Base-by-base conservation (phyloP, 306 rosid species). In the Quercus alba region DNA sequence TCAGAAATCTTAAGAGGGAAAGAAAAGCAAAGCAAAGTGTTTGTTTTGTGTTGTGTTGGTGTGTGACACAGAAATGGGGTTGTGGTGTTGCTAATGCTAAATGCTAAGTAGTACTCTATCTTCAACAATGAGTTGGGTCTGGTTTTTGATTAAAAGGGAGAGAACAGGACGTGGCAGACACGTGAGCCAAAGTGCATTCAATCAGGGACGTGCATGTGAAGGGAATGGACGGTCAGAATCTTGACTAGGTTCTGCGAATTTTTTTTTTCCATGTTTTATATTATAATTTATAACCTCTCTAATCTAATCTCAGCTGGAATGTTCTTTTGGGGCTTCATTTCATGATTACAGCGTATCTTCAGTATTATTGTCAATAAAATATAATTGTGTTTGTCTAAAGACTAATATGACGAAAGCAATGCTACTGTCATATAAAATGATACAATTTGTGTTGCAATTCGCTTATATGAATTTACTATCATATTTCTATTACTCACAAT, bases 191-290 rank as follows among this genome's bases (percentile, higher is more conserved):
- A 23, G 82, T 35, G 86, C 79, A 62, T 18, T 82, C 89, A 84
- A 86, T 91, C 80, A 78, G 86, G 81, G 75, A 83, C 80, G 80
- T 81, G 91, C 92, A 90, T 86, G 91, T 89, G 94, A 81, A 52
- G 52, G 25, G 75, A 81, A 73, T 20, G 68, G 80, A 70, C 73
- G 81, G 81, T 72, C 54, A 79, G 77, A 73, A 73, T 68, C 68
- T 77, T 76, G 81, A 81, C 80, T 74, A 63, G 87, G 86, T 85
- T 81, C 87, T 81, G 20, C 11, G 84, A 41, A 80, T 77, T 73
- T 58, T 41, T 75, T 75, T 28, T 57, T 80, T 72, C 3, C 46
- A 41, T 41, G 46, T 41, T 41, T 8, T 7, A 41, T 21, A 73
- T 78, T 56, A 59, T 66, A 52, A 18, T 57, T 78, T 56, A 59